phyloP scores from a whole-genome alignment of 495 filamentous ascomycete species.

The Xylaria grammica region DNA sequence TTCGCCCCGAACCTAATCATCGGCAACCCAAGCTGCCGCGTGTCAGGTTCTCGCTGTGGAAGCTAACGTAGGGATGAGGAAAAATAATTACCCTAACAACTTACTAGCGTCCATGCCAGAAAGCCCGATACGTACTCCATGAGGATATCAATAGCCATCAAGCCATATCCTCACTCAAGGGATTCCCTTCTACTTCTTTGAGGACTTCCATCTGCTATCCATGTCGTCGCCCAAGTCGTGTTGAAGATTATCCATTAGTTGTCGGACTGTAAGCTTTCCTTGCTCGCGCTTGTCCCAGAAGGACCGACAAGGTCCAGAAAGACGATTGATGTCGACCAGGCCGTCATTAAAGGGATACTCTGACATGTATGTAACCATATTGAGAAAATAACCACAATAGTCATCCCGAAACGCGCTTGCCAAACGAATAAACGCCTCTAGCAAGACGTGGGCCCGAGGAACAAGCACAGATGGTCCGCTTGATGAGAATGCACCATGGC shows the following conservation, averaged over 20 bases:
- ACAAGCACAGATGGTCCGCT: not conserved
- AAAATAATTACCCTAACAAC: too few relatives aligned
- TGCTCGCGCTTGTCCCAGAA: not conserved
- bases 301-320: not conserved
- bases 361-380: not conserved
- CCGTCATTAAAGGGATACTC: not conserved
- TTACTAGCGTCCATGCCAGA: too few relatives aligned
- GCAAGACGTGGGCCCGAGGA: not conserved
- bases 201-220: not conserved
- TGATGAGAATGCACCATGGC: not conserved
- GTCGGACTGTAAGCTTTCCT: not conserved
- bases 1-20: too few relatives aligned
- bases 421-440: conserved; percentile 1
- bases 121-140: too few relatives aligned
- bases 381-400: not conserved
- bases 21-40: too few relatives aligned
- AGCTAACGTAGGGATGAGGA: too few relatives aligned
- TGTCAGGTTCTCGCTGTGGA: too few relatives aligned
- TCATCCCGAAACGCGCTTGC: not conserved
- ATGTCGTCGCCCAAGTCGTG: not conserved
- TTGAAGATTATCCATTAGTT: not conserved
- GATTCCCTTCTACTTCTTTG: not conserved
- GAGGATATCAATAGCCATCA: too few relatives aligned
- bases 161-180: not conserved
- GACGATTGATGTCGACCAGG: not conserved